Percentiles rank a stretch among this genome's conserved stretches.
phyloP scores from a whole-genome alignment of 2,329 filamentous ascomycete species.

The Penicillium thymicola region DNA sequence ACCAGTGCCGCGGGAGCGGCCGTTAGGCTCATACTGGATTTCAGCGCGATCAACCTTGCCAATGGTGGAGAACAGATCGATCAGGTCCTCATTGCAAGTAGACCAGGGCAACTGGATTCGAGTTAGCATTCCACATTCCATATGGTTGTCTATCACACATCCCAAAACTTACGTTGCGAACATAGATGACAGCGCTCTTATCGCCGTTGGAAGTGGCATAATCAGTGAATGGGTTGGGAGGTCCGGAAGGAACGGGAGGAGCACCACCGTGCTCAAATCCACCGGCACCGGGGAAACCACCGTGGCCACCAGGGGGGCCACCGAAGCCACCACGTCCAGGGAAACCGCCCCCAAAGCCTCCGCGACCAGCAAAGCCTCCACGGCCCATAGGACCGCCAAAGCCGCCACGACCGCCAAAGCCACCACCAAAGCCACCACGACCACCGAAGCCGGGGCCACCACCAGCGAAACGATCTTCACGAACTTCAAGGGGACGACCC shows the following conservation, averaged over 20 bases:
- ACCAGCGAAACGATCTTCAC: slow-evolving; percentile 89
- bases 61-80: slow-evolving; percentile 96
- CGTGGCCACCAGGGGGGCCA: slow-evolving; percentile 40
- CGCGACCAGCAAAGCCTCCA: slow-evolving; percentile 43
- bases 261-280: slow-evolving; percentile 22
- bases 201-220: slow-evolving; percentile 84
- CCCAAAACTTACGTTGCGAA: slow-evolving; percentile 79
- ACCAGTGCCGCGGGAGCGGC: slow-evolving; percentile 88
- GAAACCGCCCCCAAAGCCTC: slow-evolving; percentile 55
- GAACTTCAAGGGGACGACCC: slow-evolving; percentile 86
- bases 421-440: slow-evolving; percentile 57
- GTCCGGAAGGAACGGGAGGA: slow-evolving; percentile 49
- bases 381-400: slow-evolving; percentile 59
- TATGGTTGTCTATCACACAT: neutral
- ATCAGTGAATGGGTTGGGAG: slow-evolving; percentile 88
- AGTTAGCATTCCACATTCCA: slow-evolving; percentile 20
- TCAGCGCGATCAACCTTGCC: slow-evolving; percentile 98
- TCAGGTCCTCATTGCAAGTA: slow-evolving; percentile 94
- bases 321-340: slow-evolving; percentile 34
- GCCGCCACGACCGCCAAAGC: slow-evolving; percentile 52
- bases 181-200: slow-evolving; percentile 79
- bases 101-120: slow-evolving; percentile 83
- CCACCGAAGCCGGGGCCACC: slow-evolving; percentile 46
- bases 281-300: slow-evolving; percentile 54
- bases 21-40: slow-evolving; percentile 97